Conservation (phyloP, 129 eudicot species). For the Artemisia argyi region DNA sequence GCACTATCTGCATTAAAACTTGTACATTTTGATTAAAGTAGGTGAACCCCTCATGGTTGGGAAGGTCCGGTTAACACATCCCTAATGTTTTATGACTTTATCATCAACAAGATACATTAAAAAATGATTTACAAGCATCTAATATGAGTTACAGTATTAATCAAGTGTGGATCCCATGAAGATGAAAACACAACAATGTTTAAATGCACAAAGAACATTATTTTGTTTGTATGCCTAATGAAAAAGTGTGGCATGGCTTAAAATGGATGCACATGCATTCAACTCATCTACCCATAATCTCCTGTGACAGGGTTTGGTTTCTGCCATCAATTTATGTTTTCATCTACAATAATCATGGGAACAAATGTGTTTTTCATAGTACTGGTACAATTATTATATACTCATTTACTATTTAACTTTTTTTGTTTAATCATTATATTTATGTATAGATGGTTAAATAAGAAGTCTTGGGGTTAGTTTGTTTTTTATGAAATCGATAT, state of each 20-base stretch:
- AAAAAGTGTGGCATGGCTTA: constrained; percentile 17
- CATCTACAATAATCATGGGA: constrained; percentile 24
- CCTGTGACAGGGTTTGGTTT: constrained; percentile 12
- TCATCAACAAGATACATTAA: neutral
- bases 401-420: neutral
- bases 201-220: constrained; percentile 20
- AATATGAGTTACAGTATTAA: neutral
- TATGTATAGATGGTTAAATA: too few species aligned
- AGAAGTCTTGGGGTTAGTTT: too few species aligned
- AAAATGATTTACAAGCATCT: neutral
- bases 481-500: too few species aligned
- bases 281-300: constrained; percentile 26
- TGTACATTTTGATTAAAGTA: too few species aligned
- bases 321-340: constrained; percentile 10
- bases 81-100: too few species aligned
- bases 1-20: too few species aligned
- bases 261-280: constrained; percentile 37
- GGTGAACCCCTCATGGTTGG: too few species aligned
- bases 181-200: constrained; percentile 24
- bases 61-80: too few species aligned
- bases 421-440: neutral
- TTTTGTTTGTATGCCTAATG: constrained; percentile 17
- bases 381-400: neutral
- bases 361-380: neutral
- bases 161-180: constrained; percentile 27